Evolutionary conservation across 257 asterid species (phyloP).

Genomic region (Solanum virginianum): DNA sequence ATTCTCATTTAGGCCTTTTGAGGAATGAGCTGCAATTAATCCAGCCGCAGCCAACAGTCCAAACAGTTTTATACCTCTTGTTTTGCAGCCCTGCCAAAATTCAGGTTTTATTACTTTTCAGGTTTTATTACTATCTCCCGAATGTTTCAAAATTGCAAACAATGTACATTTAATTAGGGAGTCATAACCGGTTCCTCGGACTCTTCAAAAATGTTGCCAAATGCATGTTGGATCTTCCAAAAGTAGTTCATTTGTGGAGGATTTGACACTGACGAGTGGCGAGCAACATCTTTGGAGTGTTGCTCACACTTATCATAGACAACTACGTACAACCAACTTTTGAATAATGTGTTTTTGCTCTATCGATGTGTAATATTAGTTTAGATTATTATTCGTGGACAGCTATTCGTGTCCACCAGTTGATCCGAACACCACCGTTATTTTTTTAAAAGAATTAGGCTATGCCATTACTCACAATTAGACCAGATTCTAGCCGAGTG

Average conservation of each 20-base stretch:
- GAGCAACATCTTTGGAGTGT: neutral
- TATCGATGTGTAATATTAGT: neutral
- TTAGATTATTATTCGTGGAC: neutral
- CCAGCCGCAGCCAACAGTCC: conserved; percentile 57
- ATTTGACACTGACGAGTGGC: fast-evolving
- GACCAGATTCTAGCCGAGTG: neutral
- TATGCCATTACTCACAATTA: neutral
- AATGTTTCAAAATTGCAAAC: neutral
- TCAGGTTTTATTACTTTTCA: neutral
- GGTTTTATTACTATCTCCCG: neutral
- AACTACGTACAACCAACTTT: neutral
- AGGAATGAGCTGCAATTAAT: conserved; percentile 46
- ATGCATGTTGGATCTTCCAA: neutral
- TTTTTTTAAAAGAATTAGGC: neutral
- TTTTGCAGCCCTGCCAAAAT: conserved; percentile 47
- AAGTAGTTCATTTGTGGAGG: neutral
- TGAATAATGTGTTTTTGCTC: neutral
- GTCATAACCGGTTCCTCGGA: neutral
- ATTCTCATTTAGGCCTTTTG: conserved; percentile 31
- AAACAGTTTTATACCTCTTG: conserved; percentile 38
- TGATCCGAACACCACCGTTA: neutral
- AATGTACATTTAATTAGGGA: neutral
- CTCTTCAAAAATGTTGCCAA: neutral
- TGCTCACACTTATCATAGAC: neutral
- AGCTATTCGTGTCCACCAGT: neutral